A percentile compares a stretch with the other conserved stretches of the same genome.
Conservation (phyloP, 2,329 filamentous ascomycete genomes). For the Colletotrichum sp. region DNA sequence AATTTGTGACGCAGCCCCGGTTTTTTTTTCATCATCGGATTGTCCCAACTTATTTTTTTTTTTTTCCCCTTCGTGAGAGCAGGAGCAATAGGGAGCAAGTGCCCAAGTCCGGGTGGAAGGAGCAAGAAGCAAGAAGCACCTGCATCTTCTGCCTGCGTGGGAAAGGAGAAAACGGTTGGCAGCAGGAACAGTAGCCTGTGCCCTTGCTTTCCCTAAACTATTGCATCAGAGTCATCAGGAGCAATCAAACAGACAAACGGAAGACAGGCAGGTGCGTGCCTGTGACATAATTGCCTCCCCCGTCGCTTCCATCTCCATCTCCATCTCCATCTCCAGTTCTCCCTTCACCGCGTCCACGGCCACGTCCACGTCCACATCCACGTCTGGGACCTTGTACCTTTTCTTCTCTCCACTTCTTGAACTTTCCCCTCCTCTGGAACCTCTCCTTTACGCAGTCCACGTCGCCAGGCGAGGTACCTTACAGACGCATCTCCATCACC, state of each 20-base stretch:
- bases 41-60: background rate
- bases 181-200: background rate
- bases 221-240: background rate
- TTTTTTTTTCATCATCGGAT: slow-evolving; percentile 20
- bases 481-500: background rate
- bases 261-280: background rate
- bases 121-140: background rate
- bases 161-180: background rate
- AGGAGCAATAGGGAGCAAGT: background rate
- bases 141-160: background rate
- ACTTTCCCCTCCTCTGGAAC: background rate
- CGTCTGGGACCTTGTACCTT: background rate
- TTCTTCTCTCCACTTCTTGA: background rate
- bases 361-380: background rate
- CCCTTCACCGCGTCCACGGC: background rate
- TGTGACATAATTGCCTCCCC: background rate
- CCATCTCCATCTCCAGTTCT: background rate
- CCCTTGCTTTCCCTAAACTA: background rate
- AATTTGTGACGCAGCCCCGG: slow-evolving; percentile 23
- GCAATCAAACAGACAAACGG: background rate
- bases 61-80: background rate
- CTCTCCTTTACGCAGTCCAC: background rate
- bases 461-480: background rate
- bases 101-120: background rate
- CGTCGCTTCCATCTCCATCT: background rate